A percentile compares a stretch with the other conserved stretches of the same genome.
phyloP scores from a whole-genome alignment of 306 rosid genomes.

The Coriaria nepalensis region DNA sequence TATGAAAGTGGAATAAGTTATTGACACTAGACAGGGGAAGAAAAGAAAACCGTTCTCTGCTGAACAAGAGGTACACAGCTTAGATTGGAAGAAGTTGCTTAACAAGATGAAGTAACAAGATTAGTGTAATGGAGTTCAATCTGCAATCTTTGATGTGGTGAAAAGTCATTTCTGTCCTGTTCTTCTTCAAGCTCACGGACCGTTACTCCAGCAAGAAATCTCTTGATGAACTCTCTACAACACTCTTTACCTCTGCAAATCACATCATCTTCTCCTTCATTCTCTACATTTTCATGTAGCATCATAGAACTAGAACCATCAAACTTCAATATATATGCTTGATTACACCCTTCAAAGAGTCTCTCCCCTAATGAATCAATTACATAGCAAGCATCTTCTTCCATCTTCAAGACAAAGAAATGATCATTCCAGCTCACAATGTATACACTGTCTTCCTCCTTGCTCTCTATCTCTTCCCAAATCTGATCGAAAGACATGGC shows the following conservation, averaged over 20 bases:
- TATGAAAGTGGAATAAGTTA: too few species aligned
- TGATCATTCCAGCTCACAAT: slow-evolving; percentile 90
- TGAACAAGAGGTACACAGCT: too few species aligned
- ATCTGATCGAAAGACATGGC: slow-evolving; percentile 63
- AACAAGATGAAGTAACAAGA: slow-evolving; percentile 7
- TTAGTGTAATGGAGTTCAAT: slow-evolving; percentile 57
- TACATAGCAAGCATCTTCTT: slow-evolving; percentile 45
- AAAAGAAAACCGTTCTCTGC: too few species aligned
- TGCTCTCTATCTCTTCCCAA: slow-evolving; percentile 39
- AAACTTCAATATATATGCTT: slow-evolving; percentile 52
- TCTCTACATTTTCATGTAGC: slow-evolving; percentile 18
- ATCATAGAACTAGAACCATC: slow-evolving; percentile 28
- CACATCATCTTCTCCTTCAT: slow-evolving; percentile 8
- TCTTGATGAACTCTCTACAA: slow-evolving; percentile 57
- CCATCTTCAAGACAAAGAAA: slow-evolving; percentile 62
- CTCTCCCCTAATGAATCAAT: slow-evolving; percentile 63
- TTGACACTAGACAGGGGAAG: neutral
- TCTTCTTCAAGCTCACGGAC: slow-evolving; percentile 43
- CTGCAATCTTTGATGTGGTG: slow-evolving; percentile 44
- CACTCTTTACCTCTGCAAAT: slow-evolving; percentile 62
- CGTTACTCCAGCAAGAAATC: slow-evolving; percentile 53
- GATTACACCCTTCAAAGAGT: slow-evolving; percentile 52
- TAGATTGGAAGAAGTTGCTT: slow-evolving; percentile 13
- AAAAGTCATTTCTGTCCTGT: slow-evolving; percentile 14
- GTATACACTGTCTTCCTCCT: slow-evolving; percentile 28